A percentile compares a stretch with the other conserved stretches of the same genome.
phyloP scores from a whole-genome alignment of 2,329 filamentous ascomycete species.

The Colletotrichum nymphaeae region DNA sequence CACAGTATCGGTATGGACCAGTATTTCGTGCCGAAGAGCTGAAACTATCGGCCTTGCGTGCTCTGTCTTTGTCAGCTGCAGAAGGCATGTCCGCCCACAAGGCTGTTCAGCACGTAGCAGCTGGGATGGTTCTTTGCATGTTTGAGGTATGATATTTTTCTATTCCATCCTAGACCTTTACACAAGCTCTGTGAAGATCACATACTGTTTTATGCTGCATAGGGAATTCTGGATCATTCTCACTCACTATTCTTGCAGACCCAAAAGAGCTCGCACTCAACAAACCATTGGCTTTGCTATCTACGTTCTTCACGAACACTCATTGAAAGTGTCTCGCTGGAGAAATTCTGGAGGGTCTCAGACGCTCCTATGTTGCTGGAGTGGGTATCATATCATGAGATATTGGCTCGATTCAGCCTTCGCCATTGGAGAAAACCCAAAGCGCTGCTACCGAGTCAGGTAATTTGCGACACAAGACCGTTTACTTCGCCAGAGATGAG shows the following conservation, averaged over 20 bases:
- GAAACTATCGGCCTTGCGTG: constrained; percentile 40
- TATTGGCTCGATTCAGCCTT: constrained; percentile 42
- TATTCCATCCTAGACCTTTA: too few species aligned
- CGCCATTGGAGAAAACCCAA: constrained; percentile 40
- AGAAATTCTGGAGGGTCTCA: not conserved
- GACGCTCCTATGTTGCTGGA: constrained; percentile 38
- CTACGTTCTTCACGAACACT: constrained; percentile 40
- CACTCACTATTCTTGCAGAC: constrained; percentile 34
- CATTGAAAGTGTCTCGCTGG: constrained; percentile 15
- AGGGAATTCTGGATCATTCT: not conserved
- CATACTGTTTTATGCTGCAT: too few species aligned
- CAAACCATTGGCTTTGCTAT: constrained; percentile 44
- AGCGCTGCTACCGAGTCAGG: not conserved
- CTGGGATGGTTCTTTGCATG: constrained; percentile 44
- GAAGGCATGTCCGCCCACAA: constrained; percentile 30
- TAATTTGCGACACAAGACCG: not conserved
- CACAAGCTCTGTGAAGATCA: not conserved
- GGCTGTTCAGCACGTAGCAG: constrained; percentile 43
- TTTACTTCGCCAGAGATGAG: not conserved
- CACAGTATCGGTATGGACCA: constrained; percentile 39
- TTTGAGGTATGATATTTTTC: constrained; percentile 40
- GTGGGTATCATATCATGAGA: constrained; percentile 45
- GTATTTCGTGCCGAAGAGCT: constrained; percentile 39
- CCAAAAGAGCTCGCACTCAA: constrained; percentile 39
- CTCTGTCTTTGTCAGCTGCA: constrained; percentile 38